Conservation (phyloP, 352 stramenopile species). For the Globisporangium polare region DNA sequence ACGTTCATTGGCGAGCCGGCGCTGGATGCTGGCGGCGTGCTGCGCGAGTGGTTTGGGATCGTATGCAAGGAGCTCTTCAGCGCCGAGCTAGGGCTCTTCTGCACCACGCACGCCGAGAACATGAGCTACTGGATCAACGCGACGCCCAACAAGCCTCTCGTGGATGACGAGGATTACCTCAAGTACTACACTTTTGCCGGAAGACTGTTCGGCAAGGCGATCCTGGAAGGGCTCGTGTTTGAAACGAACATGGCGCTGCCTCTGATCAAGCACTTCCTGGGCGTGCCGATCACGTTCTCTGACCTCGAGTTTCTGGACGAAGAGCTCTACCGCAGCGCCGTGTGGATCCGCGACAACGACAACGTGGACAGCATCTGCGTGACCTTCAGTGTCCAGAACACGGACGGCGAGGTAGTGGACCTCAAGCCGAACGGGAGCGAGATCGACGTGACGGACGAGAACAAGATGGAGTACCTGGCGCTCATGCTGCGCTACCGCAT, state of each 20-base stretch:
- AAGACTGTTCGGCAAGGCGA: constrained; percentile 96
- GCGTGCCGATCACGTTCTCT: constrained; percentile 83
- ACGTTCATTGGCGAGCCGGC: constrained; percentile 64
- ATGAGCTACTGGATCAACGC: constrained; percentile 85
- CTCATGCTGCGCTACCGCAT: constrained; percentile 93
- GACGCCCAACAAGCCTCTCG: constrained; percentile 18
- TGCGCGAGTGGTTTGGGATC: constrained; percentile 81
- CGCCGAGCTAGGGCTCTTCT: constrained; percentile 59
- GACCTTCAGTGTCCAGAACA: constrained; percentile 67
- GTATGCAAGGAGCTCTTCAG: constrained; percentile 78
- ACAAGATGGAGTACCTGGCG: constrained; percentile 94
- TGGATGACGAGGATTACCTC: constrained; percentile 49
- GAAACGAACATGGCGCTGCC: constrained; percentile 95
- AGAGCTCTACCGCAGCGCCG: constrained; percentile 68
- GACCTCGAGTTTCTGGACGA: constrained; percentile 83
- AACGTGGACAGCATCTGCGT: constrained; percentile 66
- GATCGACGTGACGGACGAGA: constrained; percentile 93
- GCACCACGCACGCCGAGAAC: constrained; percentile 69
- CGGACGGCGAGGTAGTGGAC: constrained; percentile 80
- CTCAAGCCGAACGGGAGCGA: constrained; percentile 88
- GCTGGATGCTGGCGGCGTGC: constrained; percentile 68
- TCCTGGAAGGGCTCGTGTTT: constrained; percentile 96
- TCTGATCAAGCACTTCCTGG: constrained; percentile 78
- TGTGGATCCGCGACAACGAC: constrained; percentile 73
- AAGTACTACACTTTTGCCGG: constrained; percentile 96